Percentiles rank a stretch among this genome's conserved stretches.
Evolutionary conservation across 2,329 filamentous ascomycete species (phyloP).

Genomic region (Ophiostoma perfectum): DNA sequence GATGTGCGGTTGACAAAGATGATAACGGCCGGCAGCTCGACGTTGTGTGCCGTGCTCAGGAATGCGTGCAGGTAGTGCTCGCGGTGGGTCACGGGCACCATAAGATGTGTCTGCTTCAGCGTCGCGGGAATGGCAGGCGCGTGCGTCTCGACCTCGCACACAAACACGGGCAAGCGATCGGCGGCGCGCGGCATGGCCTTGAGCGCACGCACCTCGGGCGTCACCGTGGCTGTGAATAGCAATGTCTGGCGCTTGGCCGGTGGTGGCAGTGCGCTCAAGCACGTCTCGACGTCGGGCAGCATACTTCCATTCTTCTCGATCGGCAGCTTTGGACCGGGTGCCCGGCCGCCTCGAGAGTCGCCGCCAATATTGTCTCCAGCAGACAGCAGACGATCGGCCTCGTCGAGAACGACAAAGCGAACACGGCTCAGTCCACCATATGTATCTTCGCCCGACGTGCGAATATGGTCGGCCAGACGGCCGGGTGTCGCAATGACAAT

Average conservation of each 20-base stretch:
- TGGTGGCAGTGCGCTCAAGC: slow-evolving; percentile 73
- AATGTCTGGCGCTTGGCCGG: slow-evolving; percentile 79
- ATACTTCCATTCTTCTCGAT: slow-evolving; percentile 65
- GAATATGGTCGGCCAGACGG: slow-evolving; percentile 87
- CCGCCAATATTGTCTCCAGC: slow-evolving; percentile 33
- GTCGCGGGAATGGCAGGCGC: slow-evolving; percentile 72
- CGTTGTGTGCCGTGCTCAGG: slow-evolving; percentile 70
- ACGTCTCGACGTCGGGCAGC: slow-evolving; percentile 90
- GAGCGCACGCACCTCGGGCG: slow-evolving; percentile 80
- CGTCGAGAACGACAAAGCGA: slow-evolving; percentile 85
- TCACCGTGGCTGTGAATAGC: slow-evolving; percentile 93
- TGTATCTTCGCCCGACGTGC: slow-evolving; percentile 85
- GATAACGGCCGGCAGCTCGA: slow-evolving; percentile 76
- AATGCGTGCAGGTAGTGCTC: slow-evolving; percentile 93
- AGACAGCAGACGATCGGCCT: slow-evolving; percentile 83
- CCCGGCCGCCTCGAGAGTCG: background rate
- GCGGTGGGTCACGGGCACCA: slow-evolving; percentile 84
- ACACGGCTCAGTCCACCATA: slow-evolving; percentile 73
- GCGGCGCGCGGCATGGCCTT: slow-evolving; percentile 68
- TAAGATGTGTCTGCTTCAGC: slow-evolving; percentile 76
- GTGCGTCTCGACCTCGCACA: slow-evolving; percentile 80
- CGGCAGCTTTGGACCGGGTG: slow-evolving; percentile 1
- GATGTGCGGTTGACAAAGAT: slow-evolving; percentile 91
- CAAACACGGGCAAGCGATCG: slow-evolving; percentile 71
- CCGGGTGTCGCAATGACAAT: slow-evolving; percentile 93